Percentiles rank a stretch among this genome's conserved stretches.
Evolutionary conservation across 352 stramenopile species (phyloP).

Genomic region (Halophytophthora polymorphica): DNA sequence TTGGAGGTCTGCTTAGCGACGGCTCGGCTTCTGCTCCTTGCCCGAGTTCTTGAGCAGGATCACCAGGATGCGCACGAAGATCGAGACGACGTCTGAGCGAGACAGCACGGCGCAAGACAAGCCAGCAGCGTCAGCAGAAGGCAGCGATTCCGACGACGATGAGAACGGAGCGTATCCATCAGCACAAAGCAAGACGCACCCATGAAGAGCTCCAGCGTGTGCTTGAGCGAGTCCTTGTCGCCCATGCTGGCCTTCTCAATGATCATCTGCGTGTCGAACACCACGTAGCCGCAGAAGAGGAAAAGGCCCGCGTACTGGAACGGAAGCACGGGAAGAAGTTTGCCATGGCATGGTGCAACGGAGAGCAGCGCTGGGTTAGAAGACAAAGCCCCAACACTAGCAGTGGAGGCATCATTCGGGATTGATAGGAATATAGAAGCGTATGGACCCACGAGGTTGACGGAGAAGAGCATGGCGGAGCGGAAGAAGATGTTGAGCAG

Average conservation of each 20-base stretch:
- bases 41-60: slow-evolving; percentile 73
- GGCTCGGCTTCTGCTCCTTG: slow-evolving; percentile 36
- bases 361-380: not conserved
- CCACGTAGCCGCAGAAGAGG: slow-evolving; percentile 87
- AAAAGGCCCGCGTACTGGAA: slow-evolving; percentile 76
- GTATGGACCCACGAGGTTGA: slow-evolving; percentile 44
- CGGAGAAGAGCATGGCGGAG: slow-evolving; percentile 51
- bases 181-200: slow-evolving; percentile 25
- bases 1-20: slow-evolving; percentile 21
- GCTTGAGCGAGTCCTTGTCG: slow-evolving; percentile 80
- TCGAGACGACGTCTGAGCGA: slow-evolving; percentile 71
- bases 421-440: not conserved
- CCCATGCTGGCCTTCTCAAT: slow-evolving; percentile 83
- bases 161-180: not conserved
- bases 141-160: not conserved
- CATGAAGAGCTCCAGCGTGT: slow-evolving; percentile 86
- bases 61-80: slow-evolving; percentile 86
- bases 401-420: not conserved
- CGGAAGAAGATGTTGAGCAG: slow-evolving; percentile 67
- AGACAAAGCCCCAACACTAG: not conserved
- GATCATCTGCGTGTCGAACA: slow-evolving; percentile 91
- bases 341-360: too few species aligned
- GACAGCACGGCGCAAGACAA: slow-evolving; percentile 4
- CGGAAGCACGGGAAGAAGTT: not conserved
- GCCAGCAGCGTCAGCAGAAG: not conserved